phyloP scores from a whole-genome alignment of 163 green algal genomes.

The Chlamydomonas reinhardtii region DNA sequence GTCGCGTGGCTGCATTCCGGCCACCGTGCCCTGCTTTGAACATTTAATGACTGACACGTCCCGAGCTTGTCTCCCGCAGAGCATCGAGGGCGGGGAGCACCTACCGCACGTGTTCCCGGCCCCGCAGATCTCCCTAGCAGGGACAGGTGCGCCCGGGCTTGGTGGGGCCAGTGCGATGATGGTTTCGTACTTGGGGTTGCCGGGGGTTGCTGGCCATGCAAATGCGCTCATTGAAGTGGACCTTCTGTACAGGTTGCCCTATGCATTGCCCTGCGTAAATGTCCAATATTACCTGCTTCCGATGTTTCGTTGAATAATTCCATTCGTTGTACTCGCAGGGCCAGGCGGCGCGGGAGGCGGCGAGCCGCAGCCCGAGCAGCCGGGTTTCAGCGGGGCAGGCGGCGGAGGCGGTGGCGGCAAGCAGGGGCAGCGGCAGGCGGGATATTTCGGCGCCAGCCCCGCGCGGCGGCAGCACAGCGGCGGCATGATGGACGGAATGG shows the following conservation, averaged over 20 bases:
- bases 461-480: conserved; percentile 36
- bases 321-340: not conserved
- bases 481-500: conserved; percentile 36
- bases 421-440: not conserved
- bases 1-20: too few species aligned
- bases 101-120: conserved; percentile 57
- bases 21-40: too few species aligned
- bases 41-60: not conserved
- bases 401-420: not conserved
- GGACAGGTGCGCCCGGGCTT: not conserved
- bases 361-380: conserved; percentile 22
- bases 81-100: conserved; percentile 58
- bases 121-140: conserved; percentile 1
- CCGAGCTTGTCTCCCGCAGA: not conserved
- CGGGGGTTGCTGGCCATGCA: too few species aligned
- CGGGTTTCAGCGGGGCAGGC: not conserved
- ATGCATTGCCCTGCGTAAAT: too few species aligned
- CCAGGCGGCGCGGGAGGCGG: not conserved
- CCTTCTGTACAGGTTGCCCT: too few species aligned
- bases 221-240: not conserved
- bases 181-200: not conserved
- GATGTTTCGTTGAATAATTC: too few species aligned
- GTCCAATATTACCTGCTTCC: too few species aligned
- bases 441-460: not conserved
- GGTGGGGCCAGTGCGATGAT: not conserved